A percentile compares a stretch with the other conserved stretches of the same genome.
Evolutionary conservation across 2,329 filamentous ascomycete species (phyloP).

Genomic region (Nemania sp.): DNA sequence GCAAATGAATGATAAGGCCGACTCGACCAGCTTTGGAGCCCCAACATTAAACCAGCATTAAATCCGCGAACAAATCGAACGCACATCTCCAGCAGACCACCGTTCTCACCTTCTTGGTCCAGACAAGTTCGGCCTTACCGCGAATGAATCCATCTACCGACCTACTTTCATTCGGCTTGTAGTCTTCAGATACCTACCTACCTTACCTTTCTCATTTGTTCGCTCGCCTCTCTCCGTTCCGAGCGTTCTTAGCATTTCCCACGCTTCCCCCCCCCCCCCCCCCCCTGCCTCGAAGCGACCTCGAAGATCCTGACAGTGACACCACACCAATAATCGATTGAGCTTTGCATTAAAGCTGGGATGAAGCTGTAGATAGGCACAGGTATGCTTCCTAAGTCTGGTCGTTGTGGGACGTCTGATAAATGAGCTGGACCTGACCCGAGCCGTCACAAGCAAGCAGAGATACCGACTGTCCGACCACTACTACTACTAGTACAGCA

Average conservation of each 20-base stretch:
- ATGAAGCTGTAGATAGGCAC: constrained; percentile 3
- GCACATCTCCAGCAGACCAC: neutral
- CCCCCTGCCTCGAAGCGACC: neutral
- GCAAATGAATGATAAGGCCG: constrained; percentile 10
- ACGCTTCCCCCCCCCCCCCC: neutral
- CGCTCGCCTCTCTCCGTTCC: constrained; percentile 8
- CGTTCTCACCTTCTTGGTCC: neutral
- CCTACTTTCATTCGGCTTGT: constrained; percentile 5
- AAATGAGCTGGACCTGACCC: constrained; percentile 21
- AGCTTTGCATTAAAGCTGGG: neutral
- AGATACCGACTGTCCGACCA: constrained; percentile 23
- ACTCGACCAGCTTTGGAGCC: constrained; percentile 6
- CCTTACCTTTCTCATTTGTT: too few relatives aligned
- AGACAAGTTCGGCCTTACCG: constrained; percentile 3
- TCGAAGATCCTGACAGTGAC: neutral
- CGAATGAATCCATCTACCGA: constrained; percentile 17
- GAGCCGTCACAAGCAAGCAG: constrained; percentile 4
- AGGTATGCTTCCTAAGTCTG: constrained; percentile 14
- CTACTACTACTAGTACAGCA: neutral
- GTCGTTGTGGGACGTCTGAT: constrained; percentile 14
- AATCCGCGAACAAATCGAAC: neutral
- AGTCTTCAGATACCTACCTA: neutral
- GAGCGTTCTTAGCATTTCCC: constrained; percentile 3
- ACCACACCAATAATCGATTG: neutral
- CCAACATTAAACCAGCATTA: neutral